phyloP scores from a whole-genome alignment of 495 filamentous ascomycete genomes.

The Entonaema liquescens region DNA sequence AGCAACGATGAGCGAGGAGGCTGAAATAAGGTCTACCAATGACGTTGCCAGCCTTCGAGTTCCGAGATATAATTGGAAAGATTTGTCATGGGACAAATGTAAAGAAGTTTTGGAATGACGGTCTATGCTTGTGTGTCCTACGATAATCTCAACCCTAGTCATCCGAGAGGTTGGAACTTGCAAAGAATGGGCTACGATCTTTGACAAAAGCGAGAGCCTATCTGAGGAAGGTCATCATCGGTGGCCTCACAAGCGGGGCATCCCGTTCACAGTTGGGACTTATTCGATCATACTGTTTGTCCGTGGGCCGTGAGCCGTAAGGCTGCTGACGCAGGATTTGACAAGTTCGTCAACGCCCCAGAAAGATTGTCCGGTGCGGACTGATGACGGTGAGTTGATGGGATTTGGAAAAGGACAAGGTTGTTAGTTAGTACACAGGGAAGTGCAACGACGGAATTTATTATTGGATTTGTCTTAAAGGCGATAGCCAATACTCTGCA shows the following conservation, averaged over 20 bases:
- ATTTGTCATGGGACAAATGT: conserved; percentile 30
- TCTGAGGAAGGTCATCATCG: conserved; percentile 13
- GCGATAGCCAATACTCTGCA: neutral
- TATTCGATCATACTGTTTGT: conserved; percentile 3
- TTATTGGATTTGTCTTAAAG: neutral
- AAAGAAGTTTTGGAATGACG: conserved; percentile 8
- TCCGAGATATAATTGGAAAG: conserved; percentile 36
- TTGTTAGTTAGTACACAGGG: neutral
- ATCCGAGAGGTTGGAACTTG: neutral
- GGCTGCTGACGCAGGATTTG: conserved; percentile 35
- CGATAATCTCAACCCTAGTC: neutral
- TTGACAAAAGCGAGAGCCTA: neutral
- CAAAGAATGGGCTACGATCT: neutral
- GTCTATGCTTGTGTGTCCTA: conserved; percentile 11
- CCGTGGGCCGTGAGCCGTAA: neutral
- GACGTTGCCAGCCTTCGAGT: neutral
- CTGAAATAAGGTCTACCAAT: conserved; percentile 9
- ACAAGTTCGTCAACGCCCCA: neutral
- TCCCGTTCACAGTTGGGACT: neutral
- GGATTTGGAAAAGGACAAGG: neutral
- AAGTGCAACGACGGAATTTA: neutral
- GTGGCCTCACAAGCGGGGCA: conserved; percentile 19
- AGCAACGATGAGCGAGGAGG: neutral
- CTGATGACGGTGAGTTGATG: neutral
- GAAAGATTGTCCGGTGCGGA: neutral